These are phyloP conservation scores for Dendryphion nanum DNA, from an alignment of 2,329 filamentous ascomycete species.

Conservation along the genomic window DNA sequence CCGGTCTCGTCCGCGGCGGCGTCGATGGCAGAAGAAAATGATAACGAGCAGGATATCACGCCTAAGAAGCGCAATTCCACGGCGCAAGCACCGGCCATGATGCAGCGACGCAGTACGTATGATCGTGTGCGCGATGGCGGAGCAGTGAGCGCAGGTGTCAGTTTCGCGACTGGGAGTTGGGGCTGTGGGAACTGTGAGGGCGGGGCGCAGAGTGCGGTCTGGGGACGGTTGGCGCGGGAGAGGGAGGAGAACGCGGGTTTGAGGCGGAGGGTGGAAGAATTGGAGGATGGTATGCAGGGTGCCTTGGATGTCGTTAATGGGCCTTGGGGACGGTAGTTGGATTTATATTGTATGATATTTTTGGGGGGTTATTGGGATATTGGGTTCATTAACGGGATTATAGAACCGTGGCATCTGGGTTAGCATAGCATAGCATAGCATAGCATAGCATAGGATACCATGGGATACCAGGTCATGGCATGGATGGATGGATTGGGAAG, in stretches of 20 bases:
- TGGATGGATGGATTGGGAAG: too few relatives aligned
- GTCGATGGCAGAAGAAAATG: too few relatives aligned
- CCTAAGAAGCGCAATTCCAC: constrained; percentile 23
- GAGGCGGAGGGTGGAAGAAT: constrained; percentile 51
- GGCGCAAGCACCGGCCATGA: constrained; percentile 27
- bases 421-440: too few relatives aligned
- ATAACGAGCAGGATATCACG: constrained; percentile 31
- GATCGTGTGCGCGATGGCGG: constrained; percentile 46
- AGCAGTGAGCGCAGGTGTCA: too few relatives aligned
- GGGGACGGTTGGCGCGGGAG: constrained; percentile 51
- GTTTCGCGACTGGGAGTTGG: constrained; percentile 25
- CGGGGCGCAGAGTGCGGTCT: constrained; percentile 46
- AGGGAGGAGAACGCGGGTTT: constrained; percentile 57
- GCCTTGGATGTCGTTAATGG: constrained; percentile 53
- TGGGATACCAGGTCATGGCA: too few relatives aligned
- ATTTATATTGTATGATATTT: too few relatives aligned
- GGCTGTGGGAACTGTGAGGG: constrained; percentile 37
- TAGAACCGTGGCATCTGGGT: too few relatives aligned
- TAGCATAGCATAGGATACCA: too few relatives aligned
- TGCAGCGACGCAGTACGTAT: constrained; percentile 26
- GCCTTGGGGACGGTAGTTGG: too few relatives aligned
- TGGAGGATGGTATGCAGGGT: constrained; percentile 57
- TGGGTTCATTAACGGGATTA: too few relatives aligned
- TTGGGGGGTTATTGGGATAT: too few relatives aligned
- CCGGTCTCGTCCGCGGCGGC: constrained; percentile 34